These are phyloP conservation scores for Glycine latifolia DNA, from an alignment of 306 rosid genomes.

Conservation along the genomic window DNA sequence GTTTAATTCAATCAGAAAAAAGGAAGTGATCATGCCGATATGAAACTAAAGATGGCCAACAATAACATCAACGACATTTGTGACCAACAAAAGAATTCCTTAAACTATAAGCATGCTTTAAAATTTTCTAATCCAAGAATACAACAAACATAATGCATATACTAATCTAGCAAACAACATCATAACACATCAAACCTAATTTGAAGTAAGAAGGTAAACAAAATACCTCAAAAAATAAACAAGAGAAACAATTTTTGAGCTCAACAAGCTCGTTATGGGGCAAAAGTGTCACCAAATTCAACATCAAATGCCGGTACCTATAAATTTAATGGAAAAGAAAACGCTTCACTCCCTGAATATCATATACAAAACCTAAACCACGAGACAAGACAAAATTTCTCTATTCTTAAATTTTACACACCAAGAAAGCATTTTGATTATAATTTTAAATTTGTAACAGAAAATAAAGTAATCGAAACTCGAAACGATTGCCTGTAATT, in stretches of 20 bases:
- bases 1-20: too few relatives aligned
- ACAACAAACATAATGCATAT: background rate
- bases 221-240: slow-evolving; percentile 91
- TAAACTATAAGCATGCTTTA: background rate
- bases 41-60: too few relatives aligned
- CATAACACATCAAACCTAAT: background rate
- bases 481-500: slow-evolving; percentile 62
- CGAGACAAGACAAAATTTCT: background rate
- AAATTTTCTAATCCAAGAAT: background rate
- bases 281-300: slow-evolving; percentile 85
- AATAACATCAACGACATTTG: background rate
- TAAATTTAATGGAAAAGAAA: background rate
- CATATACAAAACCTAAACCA: slow-evolving; percentile 2
- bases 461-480: too few relatives aligned
- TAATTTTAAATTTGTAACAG: background rate
- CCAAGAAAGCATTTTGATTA: background rate
- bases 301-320: slow-evolving; percentile 96
- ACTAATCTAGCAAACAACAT: slow-evolving; percentile 10
- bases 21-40: too few relatives aligned
- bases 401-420: background rate
- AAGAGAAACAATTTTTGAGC: slow-evolving; percentile 79
- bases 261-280: slow-evolving; percentile 98
- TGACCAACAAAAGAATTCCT: slow-evolving; percentile 1
- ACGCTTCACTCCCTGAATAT: slow-evolving; percentile 15
- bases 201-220: too few relatives aligned